These are phyloP conservation scores for Puccinia coronata DNA, from an alignment of 1,284 basidiomycete genomes.

Conservation along the genomic window DNA sequence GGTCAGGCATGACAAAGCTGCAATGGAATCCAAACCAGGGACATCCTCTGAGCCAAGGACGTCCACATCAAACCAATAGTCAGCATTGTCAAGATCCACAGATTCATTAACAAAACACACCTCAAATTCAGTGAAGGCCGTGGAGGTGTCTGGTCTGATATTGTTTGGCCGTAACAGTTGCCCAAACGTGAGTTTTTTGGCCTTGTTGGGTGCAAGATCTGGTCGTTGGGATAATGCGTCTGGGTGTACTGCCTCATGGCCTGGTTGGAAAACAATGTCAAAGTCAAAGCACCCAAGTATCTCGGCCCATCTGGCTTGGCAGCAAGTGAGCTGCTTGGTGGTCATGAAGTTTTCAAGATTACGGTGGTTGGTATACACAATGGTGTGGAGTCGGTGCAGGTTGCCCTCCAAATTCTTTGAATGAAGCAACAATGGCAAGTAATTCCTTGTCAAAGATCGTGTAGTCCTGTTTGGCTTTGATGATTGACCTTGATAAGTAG, in stretches of 20 bases:
- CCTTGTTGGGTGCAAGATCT: background rate
- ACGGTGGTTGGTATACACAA: too few relatives aligned
- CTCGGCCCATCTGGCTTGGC: slow-evolving; percentile 7
- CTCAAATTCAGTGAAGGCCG: background rate
- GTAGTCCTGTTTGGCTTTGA: too few relatives aligned
- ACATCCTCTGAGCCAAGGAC: background rate
- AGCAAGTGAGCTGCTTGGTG: too few relatives aligned
- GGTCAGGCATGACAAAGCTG: too few relatives aligned
- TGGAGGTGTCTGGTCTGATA: too few relatives aligned
- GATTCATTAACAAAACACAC: background rate
- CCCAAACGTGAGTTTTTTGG: background rate
- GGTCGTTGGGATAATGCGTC: too few relatives aligned
- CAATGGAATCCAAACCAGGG: too few relatives aligned
- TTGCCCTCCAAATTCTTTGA: too few relatives aligned
- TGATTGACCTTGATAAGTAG: too few relatives aligned
- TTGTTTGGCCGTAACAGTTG: background rate
- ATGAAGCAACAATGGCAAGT: background rate
- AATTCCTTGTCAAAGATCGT: slow-evolving; percentile 21
- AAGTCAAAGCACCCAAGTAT: background rate
- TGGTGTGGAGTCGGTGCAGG: too few relatives aligned
- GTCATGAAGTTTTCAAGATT: too few relatives aligned
- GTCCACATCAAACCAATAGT: too few relatives aligned
- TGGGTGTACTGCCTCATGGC: background rate
- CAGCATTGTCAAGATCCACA: background rate
- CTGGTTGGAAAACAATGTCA: background rate